Percentiles rank a stretch among this genome's conserved stretches.
Evolutionary conservation across 345 rosid species (phyloP).

Genomic region (Populus nigra): DNA sequence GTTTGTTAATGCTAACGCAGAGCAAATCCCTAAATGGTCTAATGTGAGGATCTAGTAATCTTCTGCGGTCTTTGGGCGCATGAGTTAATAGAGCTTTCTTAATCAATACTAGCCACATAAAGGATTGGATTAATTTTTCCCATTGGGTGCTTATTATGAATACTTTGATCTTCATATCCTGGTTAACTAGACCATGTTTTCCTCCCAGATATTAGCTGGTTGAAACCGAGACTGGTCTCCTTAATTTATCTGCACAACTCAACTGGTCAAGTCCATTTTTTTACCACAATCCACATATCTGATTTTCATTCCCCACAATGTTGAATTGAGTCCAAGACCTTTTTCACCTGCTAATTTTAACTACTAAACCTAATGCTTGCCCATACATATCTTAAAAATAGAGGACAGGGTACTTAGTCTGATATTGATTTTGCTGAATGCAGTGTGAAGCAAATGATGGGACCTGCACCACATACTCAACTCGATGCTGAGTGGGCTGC

Average conservation of each 20-base stretch:
- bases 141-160: too few species aligned
- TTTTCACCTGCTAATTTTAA: not conserved
- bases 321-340: not conserved
- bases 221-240: too few species aligned
- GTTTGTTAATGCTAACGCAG: not conserved
- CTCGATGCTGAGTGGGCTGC: slow-evolving; percentile 91
- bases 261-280: too few species aligned
- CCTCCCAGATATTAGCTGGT: too few species aligned
- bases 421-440: slow-evolving; percentile 20
- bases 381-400: not conserved
- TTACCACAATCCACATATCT: not conserved
- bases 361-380: not conserved
- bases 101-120: too few species aligned
- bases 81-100: not conserved
- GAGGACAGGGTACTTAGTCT: not conserved
- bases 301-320: not conserved
- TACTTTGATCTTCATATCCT: too few species aligned
- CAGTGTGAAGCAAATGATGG: slow-evolving; percentile 73
- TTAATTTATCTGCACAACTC: not conserved
- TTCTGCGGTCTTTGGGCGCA: not conserved
- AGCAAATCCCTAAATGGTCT: not conserved
- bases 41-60: not conserved
- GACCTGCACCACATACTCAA: slow-evolving; percentile 86
- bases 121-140: too few species aligned
- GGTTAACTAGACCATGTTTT: too few species aligned